phyloP scores from a whole-genome alignment of 208 protist species.

The Naegleria gruberi region DNA sequence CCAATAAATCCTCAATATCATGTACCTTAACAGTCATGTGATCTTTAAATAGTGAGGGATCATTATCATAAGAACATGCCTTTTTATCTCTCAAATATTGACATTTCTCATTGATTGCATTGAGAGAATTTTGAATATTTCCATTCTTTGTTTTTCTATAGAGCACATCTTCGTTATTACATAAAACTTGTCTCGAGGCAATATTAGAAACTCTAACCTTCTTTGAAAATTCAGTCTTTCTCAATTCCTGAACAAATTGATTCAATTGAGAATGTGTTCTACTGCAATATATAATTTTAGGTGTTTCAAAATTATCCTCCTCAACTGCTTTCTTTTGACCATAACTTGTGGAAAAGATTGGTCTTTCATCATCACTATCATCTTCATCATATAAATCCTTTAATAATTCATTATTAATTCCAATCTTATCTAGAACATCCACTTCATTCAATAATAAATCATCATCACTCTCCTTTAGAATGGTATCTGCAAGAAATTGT shows the following conservation, averaged over 20 bases:
- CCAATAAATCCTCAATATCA: conserved; percentile 52
- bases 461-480: neutral
- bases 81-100: conserved; percentile 60
- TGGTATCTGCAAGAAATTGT: neutral
- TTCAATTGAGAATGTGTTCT: conserved; percentile 87
- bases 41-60: conserved; percentile 13
- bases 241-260: conserved; percentile 79
- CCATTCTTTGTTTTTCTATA: conserved; percentile 10
- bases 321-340: conserved; percentile 33
- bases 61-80: conserved; percentile 38
- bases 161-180: conserved; percentile 59
- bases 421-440: conserved; percentile 30
- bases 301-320: conserved; percentile 39
- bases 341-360: neutral
- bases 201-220: conserved; percentile 63
- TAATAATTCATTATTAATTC: conserved; percentile 22
- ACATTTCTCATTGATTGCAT: conserved; percentile 82
- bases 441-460: conserved; percentile 46
- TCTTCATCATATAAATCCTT: conserved; percentile 8
- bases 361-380: neutral
- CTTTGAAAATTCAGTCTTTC: conserved; percentile 60
- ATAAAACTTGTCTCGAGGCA: conserved; percentile 74
- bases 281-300: conserved; percentile 81
- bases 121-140: conserved; percentile 35
- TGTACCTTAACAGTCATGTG: conserved; percentile 19